Evolutionary conservation across 257 asterid species (phyloP), one percentile per base, ranked within the genome.

Genomic region (Petunia axillaris): DNA sequence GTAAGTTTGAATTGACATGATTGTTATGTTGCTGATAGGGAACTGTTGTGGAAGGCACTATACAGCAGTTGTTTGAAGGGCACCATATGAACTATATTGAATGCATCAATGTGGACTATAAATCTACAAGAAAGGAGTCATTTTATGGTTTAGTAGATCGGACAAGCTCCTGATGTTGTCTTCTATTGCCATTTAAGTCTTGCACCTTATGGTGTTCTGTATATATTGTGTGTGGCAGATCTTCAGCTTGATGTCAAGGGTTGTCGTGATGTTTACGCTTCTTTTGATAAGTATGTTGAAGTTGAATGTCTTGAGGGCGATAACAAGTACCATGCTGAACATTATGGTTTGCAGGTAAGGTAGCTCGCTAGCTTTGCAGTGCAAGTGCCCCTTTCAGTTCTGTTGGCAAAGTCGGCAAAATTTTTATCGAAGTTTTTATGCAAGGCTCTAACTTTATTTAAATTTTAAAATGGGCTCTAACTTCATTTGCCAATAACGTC

Each of bases 191-290:
- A 74, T 85, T 71, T 82, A 75, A 75, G 25, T 64, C 84, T 84
- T 75, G 35, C 75, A 60, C 55, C 78, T 62, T 9, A 67, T 85
- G 82, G 59, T 54, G 74, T 77, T 62, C 38, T 64, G n/a, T 76
- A 65, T 70, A 37, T 74, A 53, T 80, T 67, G 75, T 67, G 50
- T 87, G 77, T 83, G 85, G 85, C 92, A 95, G 99, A 93, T 82
- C 97, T 95, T 88, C 99, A 95, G 84, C 97, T 95, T 85, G 99
- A 95, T 89, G 98, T 95, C 66, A 95, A 95, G 87, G 99, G 98
- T 77, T 95, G 98, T 68, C 89, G 87, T 87, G 99, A 95, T 85
- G 97, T 95, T 75, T 95, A 95, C 88, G 97, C 98, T 82, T 95
- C 99, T 75, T 93, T 95, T 83, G 99, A 95, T 81, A 95, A 95